Percentiles rank a stretch among this genome's conserved stretches.
These are phyloP conservation scores for Globisporangium cystogenes DNA, from an alignment of 352 stramenopile species.

Conservation along the genomic window DNA sequence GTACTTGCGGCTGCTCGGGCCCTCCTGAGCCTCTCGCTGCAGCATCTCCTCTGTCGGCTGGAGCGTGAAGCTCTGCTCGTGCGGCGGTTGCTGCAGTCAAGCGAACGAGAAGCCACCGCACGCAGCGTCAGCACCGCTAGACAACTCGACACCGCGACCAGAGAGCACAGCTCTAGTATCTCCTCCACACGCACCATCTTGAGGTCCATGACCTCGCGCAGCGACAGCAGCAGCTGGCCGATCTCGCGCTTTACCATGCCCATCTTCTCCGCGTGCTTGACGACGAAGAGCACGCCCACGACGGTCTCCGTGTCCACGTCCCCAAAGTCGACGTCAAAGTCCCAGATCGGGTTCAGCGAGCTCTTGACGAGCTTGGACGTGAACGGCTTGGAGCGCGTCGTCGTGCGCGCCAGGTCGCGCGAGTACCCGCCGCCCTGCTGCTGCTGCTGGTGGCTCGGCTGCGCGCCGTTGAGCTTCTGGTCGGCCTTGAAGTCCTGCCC, in stretches of 20 bases:
- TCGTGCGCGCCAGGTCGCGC: constrained; percentile 11
- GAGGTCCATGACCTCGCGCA: constrained; percentile 67
- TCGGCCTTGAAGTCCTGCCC: constrained; percentile 38
- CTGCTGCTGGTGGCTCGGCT: constrained; percentile 12
- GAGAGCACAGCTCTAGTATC: too few species aligned
- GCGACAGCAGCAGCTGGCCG: constrained; percentile 53
- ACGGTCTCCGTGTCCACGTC: constrained; percentile 64
- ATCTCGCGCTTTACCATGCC: constrained; percentile 73
- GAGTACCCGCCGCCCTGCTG: constrained; percentile 4
- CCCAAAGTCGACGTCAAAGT: constrained; percentile 77
- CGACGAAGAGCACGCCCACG: constrained; percentile 59
- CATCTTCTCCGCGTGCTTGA: constrained; percentile 68
- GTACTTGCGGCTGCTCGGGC: constrained; percentile 54
- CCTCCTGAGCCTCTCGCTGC: constrained; percentile 30
- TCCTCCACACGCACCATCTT: constrained; percentile 55
- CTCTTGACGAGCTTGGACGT: constrained; percentile 57
- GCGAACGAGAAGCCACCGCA: background rate
- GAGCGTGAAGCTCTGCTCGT: constrained; percentile 50
- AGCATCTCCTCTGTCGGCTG: constrained; percentile 59
- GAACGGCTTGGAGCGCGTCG: constrained; percentile 40
- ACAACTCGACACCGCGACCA: too few species aligned
- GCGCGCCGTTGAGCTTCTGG: constrained; percentile 17
- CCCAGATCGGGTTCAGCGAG: constrained; percentile 77
- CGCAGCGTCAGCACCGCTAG: background rate
- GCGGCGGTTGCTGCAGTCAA: constrained; percentile 38